Evolutionary conservation across 1,139 yeast species (phyloP).

Genomic region (Arxiozyma bovina): DNA sequence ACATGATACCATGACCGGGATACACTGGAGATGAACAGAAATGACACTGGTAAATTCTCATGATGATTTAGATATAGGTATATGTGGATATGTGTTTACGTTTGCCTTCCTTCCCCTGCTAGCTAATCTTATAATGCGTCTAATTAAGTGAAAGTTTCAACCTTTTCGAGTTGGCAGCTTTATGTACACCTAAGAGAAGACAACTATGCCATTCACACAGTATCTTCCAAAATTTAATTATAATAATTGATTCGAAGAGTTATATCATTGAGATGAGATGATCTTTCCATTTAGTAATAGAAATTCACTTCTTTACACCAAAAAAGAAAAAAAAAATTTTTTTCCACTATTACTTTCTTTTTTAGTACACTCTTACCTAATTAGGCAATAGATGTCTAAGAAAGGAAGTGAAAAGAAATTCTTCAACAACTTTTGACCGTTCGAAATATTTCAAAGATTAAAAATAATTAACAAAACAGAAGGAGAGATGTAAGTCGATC

Average conservation of each 20-base stretch:
- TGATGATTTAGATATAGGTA: slow-evolving; percentile 23
- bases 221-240: neutral
- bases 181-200: no score
- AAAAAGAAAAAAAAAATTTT: no score
- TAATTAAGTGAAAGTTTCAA: no score
- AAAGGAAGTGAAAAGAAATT: no score
- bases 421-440: neutral
- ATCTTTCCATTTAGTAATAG: neutral
- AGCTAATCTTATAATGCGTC: neutral
- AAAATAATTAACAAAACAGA: neutral
- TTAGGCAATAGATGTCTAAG: no score
- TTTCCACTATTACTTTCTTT: neutral
- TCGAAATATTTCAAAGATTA: no score
- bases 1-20: slow-evolving; percentile 96
- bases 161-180: neutral
- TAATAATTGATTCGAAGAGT: neutral
- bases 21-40: slow-evolving; percentile 96
- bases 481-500: neutral
- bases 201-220: neutral
- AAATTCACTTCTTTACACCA: neutral
- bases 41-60: slow-evolving; percentile 94
- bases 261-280: neutral
- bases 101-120: slow-evolving; percentile 11
- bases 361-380: no score
- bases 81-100: neutral